Conservation (phyloP, 1,284 basidiomycete species). For the Thecaphora frezii region DNA sequence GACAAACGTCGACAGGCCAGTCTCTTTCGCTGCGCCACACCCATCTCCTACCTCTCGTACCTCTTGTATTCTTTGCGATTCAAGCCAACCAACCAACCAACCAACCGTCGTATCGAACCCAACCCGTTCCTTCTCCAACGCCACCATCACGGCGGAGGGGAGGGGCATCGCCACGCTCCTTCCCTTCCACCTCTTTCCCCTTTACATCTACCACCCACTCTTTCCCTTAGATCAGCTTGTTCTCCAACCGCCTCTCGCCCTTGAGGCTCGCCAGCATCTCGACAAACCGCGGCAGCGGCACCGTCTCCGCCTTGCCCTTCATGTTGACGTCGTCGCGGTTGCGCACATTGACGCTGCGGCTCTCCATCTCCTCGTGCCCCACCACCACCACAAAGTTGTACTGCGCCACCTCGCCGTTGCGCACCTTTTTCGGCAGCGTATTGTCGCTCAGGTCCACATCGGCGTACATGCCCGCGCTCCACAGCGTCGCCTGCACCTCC, state of each 20-base stretch:
- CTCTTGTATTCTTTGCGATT: too few relatives aligned
- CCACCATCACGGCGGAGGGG: too few relatives aligned
- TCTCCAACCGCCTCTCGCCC: constrained; percentile 39
- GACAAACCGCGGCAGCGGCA: constrained; percentile 42
- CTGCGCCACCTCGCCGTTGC: constrained; percentile 54
- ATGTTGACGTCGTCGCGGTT: constrained; percentile 63
- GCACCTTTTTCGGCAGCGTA: constrained; percentile 93
- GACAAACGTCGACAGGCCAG: too few relatives aligned
- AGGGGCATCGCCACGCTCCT: too few relatives aligned
- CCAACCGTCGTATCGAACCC: too few relatives aligned
- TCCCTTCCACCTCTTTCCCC: too few relatives aligned
- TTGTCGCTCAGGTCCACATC: constrained; percentile 91
- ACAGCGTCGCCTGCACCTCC: constrained; percentile 73
- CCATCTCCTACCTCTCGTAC: too few relatives aligned
- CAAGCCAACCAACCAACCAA: too few relatives aligned
- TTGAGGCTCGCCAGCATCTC: constrained; percentile 38
- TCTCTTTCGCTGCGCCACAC: too few relatives aligned
- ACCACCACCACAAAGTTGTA: constrained; percentile 98
- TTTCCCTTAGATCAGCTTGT: constrained; percentile 27
- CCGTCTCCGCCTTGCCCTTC: constrained; percentile 56
- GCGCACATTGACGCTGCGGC: constrained; percentile 85
- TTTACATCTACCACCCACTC: too few relatives aligned
- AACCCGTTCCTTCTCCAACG: too few relatives aligned
- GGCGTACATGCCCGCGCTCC: constrained; percentile 75
- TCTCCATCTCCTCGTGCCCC: constrained; percentile 85